These are phyloP conservation scores for Cyberlindnera meyerae DNA, from an alignment of 805 yeast genomes.

Conservation along the genomic window DNA sequence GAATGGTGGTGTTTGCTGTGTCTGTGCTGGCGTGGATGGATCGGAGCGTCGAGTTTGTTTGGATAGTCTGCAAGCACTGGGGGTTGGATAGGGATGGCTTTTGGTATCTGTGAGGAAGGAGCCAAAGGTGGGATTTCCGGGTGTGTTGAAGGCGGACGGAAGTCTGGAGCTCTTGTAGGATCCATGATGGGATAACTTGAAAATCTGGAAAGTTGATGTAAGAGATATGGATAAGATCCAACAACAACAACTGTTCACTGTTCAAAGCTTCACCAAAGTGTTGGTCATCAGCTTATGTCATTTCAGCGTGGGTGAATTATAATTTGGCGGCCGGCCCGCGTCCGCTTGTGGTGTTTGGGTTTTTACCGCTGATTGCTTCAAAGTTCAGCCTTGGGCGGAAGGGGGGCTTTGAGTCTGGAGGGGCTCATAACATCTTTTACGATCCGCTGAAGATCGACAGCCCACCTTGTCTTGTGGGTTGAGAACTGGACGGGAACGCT, in stretches of 20 bases:
- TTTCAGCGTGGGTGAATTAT: not conserved
- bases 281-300: conserved; percentile 11
- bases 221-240: too few relatives aligned
- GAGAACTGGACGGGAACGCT: too few relatives aligned
- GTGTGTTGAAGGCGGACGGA: conserved; percentile 70
- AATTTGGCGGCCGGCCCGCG: too few relatives aligned
- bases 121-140: conserved; percentile 53
- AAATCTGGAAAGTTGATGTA: too few relatives aligned
- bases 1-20: conserved; percentile 18
- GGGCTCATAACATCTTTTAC: too few relatives aligned
- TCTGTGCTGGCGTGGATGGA: conserved; percentile 38
- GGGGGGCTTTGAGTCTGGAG: too few relatives aligned
- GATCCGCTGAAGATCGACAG: too few relatives aligned
- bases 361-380: too few relatives aligned
- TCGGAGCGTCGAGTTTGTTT: conserved; percentile 68
- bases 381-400: too few relatives aligned
- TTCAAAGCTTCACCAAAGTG: not conserved
- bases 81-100: conserved; percentile 71
- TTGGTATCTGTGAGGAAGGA: conserved; percentile 65
- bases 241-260: too few relatives aligned
- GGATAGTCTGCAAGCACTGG: conserved; percentile 72
- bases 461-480: too few relatives aligned
- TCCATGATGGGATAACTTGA: conserved; percentile 79
- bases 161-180: conserved; percentile 88
- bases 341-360: too few relatives aligned